Conservation (phyloP, 2,329 filamentous ascomycete species). For the Ophiosphaerella narmari region DNA sequence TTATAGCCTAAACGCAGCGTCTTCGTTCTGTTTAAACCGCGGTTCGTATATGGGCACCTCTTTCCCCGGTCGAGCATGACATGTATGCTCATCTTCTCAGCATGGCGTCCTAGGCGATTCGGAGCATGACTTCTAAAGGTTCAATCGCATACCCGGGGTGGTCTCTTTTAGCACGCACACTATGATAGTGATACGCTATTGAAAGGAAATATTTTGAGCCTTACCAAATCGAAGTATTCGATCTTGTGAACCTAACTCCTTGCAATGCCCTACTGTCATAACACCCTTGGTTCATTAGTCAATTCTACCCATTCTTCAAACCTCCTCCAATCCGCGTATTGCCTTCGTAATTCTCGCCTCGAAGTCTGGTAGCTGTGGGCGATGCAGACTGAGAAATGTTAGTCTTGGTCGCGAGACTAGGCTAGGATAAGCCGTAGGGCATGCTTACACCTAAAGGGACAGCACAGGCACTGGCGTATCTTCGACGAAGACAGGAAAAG, state of each 20-base stretch:
- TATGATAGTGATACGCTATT: too few relatives aligned
- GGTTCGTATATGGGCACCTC: background rate
- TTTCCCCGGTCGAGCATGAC: background rate
- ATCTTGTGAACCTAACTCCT: too few relatives aligned
- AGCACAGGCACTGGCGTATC: background rate
- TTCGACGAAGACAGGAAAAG: background rate
- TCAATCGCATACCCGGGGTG: too few relatives aligned
- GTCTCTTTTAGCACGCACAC: too few relatives aligned
- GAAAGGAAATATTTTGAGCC: too few relatives aligned
- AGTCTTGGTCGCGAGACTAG: background rate
- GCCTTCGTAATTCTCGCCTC: background rate
- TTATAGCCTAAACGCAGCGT: slow-evolving; percentile 37
- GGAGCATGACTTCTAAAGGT: slow-evolving; percentile 10
- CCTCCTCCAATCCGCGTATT: background rate
- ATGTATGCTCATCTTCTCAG: slow-evolving; percentile 1
- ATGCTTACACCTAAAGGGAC: background rate
- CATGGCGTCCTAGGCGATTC: slow-evolving; percentile 12
- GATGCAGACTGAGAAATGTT: background rate
- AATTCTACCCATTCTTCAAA: slow-evolving; percentile 3
- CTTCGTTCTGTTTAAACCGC: background rate
- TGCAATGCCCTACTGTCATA: background rate
- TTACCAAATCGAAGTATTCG: too few relatives aligned
- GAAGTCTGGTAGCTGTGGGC: background rate
- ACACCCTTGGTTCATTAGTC: background rate
- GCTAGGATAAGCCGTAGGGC: background rate